Evolutionary conservation across 148 eudicot genomes (phyloP).

Genomic region (Linanthus parryae): DNA sequence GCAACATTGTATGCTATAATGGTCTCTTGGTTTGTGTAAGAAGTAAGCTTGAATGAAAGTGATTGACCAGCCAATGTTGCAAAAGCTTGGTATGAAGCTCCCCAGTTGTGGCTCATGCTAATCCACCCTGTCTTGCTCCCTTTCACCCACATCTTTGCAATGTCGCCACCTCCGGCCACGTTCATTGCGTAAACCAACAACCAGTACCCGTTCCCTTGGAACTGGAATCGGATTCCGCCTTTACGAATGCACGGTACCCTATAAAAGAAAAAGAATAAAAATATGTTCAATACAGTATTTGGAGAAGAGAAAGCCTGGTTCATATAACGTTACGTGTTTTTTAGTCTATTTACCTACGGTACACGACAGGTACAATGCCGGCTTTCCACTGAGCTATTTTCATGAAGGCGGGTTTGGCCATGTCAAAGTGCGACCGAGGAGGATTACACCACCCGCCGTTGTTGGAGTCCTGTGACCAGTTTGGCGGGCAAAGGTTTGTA

Average conservation of each 20-base stretch:
- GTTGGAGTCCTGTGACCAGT: constrained; percentile 50
- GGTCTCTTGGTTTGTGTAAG: constrained; percentile 39
- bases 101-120: constrained; percentile 93
- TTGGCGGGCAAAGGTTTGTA: constrained; percentile 85
- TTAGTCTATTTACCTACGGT: constrained; percentile 46
- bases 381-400: constrained; percentile 57
- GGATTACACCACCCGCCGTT: constrained; percentile 97
- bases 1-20: constrained; percentile 48
- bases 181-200: constrained; percentile 71
- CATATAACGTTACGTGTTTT: too few relatives aligned
- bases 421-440: constrained; percentile 74
- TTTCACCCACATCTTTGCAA: constrained; percentile 62
- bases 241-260: constrained; percentile 59
- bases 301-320: too few relatives aligned
- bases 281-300: too few relatives aligned
- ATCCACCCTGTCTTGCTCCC: constrained; percentile 69
- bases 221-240: constrained; percentile 52
- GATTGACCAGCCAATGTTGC: constrained; percentile 55
- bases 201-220: constrained; percentile 77
- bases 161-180: constrained; percentile 72
- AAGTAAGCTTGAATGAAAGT: constrained; percentile 57
- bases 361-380: constrained; percentile 76
- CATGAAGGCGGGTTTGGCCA: constrained; percentile 70
- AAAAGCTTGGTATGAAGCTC: constrained; percentile 83
- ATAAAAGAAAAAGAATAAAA: too few relatives aligned